Base-by-base conservation (phyloP, 177 flowering plant genomes). In the Vitis hybrid region DNA sequence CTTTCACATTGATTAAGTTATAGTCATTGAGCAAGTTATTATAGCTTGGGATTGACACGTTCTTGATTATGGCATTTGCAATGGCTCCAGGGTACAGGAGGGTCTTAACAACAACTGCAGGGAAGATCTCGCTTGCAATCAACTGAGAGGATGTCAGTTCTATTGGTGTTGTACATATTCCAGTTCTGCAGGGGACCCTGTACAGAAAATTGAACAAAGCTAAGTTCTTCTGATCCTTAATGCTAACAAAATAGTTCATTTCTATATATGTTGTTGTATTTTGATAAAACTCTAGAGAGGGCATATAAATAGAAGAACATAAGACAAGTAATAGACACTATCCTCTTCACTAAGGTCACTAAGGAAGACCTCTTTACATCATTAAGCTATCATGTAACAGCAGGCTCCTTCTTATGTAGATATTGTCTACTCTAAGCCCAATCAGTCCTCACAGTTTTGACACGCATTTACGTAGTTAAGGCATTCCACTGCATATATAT, bases 141-240 rank as follows among this genome's bases (percentile, higher is more conserved):
- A 89, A 75, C 76, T 91, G 96, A 50, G 91, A 88, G 48, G 84
- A 86, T 58, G 94, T 84, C 24, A 91, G 81, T 61, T 87, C 85
- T 48, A 93, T 14, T 50, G 98, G 96, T 51, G 94, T 79, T 74
- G 78, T 81, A 64, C 93, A 92, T 60, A 79, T 77, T 61, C 91
- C 93, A 49, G 74, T 71, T 77, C 88, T 79, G 77, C 94, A 93
- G 51, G 87, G 81, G 14, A 91, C 81, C 79, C 98, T 93, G 85
- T 46, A 11, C 60, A 77, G 21, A 16, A 56, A 56, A 50, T 2
- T 46, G 14, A 4, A 61, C 2, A 6, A 24, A 2, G 6, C 9
- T 21, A 0, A 54, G 2, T 0, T 6, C 19, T 52, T 12, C 21
- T 27, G 49, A 54, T 4, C n/a, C 16, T 24, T 16, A 6, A 11